Evolutionary conservation across 345 rosid species (phyloP).

Genomic region (Sonneratia alba): DNA sequence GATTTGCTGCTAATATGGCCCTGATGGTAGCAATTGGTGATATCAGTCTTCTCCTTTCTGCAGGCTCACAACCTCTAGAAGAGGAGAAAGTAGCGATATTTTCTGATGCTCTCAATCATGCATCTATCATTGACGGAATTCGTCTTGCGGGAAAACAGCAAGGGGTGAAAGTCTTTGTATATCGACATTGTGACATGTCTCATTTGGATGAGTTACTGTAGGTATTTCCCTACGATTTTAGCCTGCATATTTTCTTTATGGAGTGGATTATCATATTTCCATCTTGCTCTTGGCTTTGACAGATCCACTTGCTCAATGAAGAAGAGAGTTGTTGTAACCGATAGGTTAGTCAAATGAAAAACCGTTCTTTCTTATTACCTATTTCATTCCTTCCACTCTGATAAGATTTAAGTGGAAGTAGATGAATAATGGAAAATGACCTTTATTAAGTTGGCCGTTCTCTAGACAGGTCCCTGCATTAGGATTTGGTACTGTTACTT

Average conservation of each 20-base stretch:
- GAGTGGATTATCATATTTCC: conserved; percentile 3
- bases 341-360: conserved; percentile 46
- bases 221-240: conserved; percentile 17
- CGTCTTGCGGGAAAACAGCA: conserved; percentile 74
- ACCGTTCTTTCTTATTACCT: background rate
- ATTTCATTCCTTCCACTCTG: background rate
- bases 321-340: conserved; percentile 90
- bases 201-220: conserved; percentile 70
- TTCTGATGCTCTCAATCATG: conserved; percentile 92
- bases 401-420: background rate
- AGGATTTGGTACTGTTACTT: too few relatives aligned
- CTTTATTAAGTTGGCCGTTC: too few relatives aligned
- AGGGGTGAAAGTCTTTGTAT: conserved; percentile 50
- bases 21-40: conserved; percentile 84
- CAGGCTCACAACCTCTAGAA: conserved; percentile 28
- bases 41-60: conserved; percentile 55
- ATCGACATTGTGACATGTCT: conserved; percentile 73
- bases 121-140: conserved; percentile 92
- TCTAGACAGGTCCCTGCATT: too few relatives aligned
- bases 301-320: conserved; percentile 61
- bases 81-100: conserved; percentile 71
- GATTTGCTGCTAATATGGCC: conserved; percentile 96
- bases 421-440: background rate
- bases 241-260: conserved; percentile 4
- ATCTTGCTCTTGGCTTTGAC: conserved; percentile 22